These are phyloP conservation scores for Anisodus tanguticus DNA, from an alignment of 257 asterid genomes.

Conservation along the genomic window DNA sequence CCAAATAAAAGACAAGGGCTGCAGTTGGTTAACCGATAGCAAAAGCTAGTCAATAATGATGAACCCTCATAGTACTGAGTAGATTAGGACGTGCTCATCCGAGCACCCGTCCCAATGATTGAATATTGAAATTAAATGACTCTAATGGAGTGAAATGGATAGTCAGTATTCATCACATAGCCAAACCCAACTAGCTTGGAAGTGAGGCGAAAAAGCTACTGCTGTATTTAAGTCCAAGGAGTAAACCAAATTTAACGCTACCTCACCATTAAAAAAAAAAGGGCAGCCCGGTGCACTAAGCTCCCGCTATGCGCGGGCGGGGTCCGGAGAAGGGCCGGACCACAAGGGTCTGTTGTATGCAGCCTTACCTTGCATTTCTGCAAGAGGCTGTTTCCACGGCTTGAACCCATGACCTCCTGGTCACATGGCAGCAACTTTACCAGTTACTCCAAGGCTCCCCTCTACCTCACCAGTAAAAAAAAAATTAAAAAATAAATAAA, in stretches of 20 bases:
- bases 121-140: not conserved
- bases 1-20: not conserved
- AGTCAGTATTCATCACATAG: not conserved
- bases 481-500: no score
- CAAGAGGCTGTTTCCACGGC: no score
- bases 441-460: no score
- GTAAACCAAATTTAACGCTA: not conserved
- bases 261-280: not conserved
- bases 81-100: not conserved
- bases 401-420: no score
- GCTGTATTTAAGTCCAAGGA: not conserved
- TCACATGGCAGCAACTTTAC: no score
- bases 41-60: not conserved
- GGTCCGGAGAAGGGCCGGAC: no score
- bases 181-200: slow-evolving; percentile 1
- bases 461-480: no score
- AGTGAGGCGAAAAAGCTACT: not conserved
- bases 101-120: not conserved
- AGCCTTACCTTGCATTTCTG: no score
- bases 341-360: no score
- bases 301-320: no score
- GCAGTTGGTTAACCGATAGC: not conserved
- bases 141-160: not conserved
- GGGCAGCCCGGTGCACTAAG: no score
- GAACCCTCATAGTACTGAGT: not conserved